Evolutionary conservation across 208 protist genomes (phyloP).

Genomic region (Histomonas meleagridis): DNA sequence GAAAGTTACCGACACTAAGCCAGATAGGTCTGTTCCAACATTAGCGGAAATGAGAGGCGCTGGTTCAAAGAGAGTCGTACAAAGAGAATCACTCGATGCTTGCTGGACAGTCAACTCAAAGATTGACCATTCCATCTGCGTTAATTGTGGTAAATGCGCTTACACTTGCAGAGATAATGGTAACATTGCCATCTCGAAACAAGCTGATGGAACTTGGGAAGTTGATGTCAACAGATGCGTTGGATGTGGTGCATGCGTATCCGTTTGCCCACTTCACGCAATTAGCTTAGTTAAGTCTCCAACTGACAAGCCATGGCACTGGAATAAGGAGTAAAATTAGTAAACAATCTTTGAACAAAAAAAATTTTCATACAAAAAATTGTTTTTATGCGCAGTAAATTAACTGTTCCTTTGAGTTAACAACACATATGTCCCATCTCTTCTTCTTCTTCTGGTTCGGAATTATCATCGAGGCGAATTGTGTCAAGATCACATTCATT

Average conservation of each 20-base stretch:
- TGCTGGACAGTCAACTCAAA: conserved; percentile 8
- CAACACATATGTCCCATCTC: no score
- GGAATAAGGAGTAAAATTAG: no score
- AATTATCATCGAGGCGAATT: no score
- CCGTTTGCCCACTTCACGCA: conserved; percentile 37
- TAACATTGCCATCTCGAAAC: neutral
- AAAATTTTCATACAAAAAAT: no score
- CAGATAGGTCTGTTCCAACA: neutral
- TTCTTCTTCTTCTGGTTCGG: no score
- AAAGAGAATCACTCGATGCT: neutral
- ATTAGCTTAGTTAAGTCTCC: neutral
- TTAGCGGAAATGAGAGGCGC: neutral
- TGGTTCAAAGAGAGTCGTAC: neutral
- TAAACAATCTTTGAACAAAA: no score
- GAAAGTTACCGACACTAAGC: neutral
- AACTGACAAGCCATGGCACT: no score
- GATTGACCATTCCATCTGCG: conserved; percentile 41
- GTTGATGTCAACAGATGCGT: neutral
- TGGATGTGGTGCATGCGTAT: conserved; percentile 41
- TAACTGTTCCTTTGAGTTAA: no score
- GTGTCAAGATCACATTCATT: no score
- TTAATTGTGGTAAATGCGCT: conserved; percentile 46
- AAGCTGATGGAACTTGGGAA: conserved; percentile 22
- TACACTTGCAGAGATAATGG: conserved; percentile 45
- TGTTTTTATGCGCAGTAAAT: no score